A percentile compares a stretch with the other conserved stretches of the same genome.
phyloP scores from a whole-genome alignment of 345 rosid genomes.

The Psidium guajava region DNA sequence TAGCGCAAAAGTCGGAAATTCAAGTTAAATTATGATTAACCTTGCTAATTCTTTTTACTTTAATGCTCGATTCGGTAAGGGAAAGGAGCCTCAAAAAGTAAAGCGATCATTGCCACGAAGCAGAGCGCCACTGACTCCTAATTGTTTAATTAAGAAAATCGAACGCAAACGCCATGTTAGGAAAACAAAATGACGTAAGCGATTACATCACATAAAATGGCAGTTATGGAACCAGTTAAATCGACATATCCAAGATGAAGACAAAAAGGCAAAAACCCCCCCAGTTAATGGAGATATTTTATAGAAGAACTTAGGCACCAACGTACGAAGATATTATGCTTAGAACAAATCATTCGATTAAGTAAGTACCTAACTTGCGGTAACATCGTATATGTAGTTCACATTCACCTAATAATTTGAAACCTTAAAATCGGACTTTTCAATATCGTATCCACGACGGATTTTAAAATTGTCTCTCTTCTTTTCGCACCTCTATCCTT shows the following conservation, averaged over 20 bases:
- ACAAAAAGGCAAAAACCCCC: background rate
- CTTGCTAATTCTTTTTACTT: background rate
- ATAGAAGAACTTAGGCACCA: background rate
- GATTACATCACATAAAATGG: background rate
- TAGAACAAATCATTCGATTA: background rate
- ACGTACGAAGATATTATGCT: background rate
- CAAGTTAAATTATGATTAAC: background rate
- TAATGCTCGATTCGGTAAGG: background rate
- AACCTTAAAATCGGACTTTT: background rate
- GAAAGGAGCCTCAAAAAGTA: background rate
- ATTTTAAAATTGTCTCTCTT: background rate
- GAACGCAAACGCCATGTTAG: background rate
- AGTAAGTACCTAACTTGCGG: background rate
- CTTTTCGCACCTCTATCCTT: background rate
- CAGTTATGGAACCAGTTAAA: background rate
- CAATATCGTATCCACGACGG: background rate
- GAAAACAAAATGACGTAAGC: background rate
- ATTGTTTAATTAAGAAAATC: background rate
- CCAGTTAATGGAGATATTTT: background rate
- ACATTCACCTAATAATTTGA: background rate
- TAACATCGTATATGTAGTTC: background rate
- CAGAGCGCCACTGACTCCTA: background rate
- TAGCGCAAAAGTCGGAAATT: background rate
- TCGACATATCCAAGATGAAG: background rate
- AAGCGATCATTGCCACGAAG: background rate